These are phyloP conservation scores for Cucumis sativus DNA, from an alignment of 306 rosid genomes.

Conservation along the genomic window DNA sequence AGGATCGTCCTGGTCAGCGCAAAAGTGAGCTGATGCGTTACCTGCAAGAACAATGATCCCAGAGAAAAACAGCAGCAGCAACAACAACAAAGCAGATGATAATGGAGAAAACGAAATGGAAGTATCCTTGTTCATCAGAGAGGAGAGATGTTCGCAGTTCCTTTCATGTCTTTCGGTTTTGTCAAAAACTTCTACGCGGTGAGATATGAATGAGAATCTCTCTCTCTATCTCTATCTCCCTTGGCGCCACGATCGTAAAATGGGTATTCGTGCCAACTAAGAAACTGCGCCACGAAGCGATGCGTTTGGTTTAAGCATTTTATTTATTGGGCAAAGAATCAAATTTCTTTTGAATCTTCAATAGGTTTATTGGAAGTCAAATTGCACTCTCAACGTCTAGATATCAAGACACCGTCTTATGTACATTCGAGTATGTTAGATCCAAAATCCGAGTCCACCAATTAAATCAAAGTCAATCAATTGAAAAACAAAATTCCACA, in stretches of 20 bases:
- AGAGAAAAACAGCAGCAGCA: not conserved
- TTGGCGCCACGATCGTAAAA: conserved; percentile 3
- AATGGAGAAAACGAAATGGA: not conserved
- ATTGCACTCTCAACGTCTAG: too few species aligned
- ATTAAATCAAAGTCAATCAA: too few species aligned
- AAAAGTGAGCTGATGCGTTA: not conserved
- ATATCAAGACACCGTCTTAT: too few species aligned
- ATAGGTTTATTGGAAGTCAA: too few species aligned
- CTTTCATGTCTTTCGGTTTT: not conserved
- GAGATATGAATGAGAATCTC: not conserved
- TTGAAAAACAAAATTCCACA: too few species aligned
- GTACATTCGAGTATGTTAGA: too few species aligned
- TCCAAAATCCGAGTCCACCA: too few species aligned
- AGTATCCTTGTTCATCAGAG: not conserved
- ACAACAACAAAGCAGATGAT: not conserved
- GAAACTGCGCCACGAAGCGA: not conserved
- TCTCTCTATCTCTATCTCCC: not conserved
- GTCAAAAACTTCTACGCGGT: not conserved
- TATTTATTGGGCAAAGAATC: too few species aligned
- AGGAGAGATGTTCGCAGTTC: not conserved
- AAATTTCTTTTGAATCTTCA: too few species aligned
- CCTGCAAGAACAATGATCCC: conserved; percentile 4
- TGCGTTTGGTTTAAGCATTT: not conserved
- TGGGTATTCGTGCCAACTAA: not conserved
- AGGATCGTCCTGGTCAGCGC: not conserved